These are phyloP conservation scores for Phytophthora sp. DNA, from an alignment of 352 stramenopile genomes.

Conservation along the genomic window DNA sequence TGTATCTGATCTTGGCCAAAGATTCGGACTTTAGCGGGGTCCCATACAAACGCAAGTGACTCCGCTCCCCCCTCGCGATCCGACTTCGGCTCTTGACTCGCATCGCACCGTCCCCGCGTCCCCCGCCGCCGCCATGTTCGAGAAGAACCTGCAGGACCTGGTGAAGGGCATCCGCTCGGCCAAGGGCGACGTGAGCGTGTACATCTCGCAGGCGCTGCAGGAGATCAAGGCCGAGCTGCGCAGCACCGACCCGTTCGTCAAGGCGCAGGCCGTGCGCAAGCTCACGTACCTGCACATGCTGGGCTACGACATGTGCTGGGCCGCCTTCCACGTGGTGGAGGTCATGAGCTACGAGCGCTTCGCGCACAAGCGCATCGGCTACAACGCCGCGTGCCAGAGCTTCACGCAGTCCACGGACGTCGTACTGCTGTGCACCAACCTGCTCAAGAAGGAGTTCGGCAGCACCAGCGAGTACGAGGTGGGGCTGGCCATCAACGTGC, in stretches of 20 bases:
- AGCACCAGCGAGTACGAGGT: constrained; percentile 95
- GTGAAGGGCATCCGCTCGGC: constrained; percentile 98
- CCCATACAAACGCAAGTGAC: constrained; percentile 26
- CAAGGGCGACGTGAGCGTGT: constrained; percentile 96
- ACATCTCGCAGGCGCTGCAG: constrained; percentile 97
- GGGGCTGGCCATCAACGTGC: constrained; percentile 97
- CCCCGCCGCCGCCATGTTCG: constrained; percentile 88
- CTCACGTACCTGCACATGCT: constrained; percentile 98
- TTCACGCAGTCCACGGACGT: constrained; percentile 98
- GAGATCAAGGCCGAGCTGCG: constrained; percentile 99
- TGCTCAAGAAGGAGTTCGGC: constrained; percentile 98
- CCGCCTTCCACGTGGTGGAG: constrained; percentile 98
- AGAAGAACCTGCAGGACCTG: constrained; percentile 98
- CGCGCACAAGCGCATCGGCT: constrained; percentile 97
- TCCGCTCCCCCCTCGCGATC: constrained; percentile 28
- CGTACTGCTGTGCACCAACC: constrained; percentile 98
- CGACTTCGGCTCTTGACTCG: constrained; percentile 34
- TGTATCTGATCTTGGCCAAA: constrained; percentile 18
- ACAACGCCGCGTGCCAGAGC: constrained; percentile 95
- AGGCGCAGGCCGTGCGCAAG: constrained; percentile 97
- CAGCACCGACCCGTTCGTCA: constrained; percentile 96
- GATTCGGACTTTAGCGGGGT: constrained; percentile 37
- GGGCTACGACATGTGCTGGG: constrained; percentile 98
- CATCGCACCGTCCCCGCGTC: constrained; percentile 9
- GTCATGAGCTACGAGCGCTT: constrained; percentile 97